Conservation (phyloP, 2,329 filamentous ascomycete species). For the Calonectria henricotiae region DNA sequence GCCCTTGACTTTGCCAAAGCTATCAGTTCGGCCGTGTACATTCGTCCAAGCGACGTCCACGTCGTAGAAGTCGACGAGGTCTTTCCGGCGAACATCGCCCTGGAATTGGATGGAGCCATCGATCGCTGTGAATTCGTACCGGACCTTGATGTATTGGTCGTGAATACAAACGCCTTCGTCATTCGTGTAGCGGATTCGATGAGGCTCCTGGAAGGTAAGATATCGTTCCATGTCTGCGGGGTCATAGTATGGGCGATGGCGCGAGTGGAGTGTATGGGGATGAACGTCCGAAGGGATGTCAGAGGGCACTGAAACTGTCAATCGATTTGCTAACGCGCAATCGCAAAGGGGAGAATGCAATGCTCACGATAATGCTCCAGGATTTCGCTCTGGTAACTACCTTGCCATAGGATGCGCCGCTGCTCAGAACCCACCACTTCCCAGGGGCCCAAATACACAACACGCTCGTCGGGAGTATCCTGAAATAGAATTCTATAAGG, state of each 20-base stretch:
- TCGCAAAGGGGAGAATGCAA: conserved; percentile 13
- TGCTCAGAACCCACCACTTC: conserved; percentile 66
- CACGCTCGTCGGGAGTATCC: conserved; percentile 66
- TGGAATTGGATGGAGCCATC: conserved; percentile 67
- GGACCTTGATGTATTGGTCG: conserved; percentile 66
- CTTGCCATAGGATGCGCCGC: conserved; percentile 69
- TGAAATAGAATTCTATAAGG: conserved; percentile 66
- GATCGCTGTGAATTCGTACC: conserved; percentile 68
- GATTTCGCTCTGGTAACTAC: conserved; percentile 68
- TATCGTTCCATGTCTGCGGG: conserved; percentile 68
- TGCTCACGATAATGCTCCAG: conserved; percentile 68
- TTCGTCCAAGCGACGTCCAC: conserved; percentile 71
- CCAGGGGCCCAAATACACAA: conserved; percentile 70
- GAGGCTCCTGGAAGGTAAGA: conserved; percentile 65
- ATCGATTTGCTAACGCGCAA: conserved; percentile 33
- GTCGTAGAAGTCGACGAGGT: conserved; percentile 68
- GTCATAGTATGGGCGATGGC: conserved; percentile 68
- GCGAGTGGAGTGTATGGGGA: conserved; percentile 67
- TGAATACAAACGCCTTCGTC: conserved; percentile 65
- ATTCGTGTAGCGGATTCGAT: conserved; percentile 66
- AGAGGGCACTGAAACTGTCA: conserved; percentile 61
- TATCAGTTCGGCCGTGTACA: conserved; percentile 65
- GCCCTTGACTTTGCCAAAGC: conserved; percentile 67
- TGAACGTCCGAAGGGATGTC: conserved; percentile 63
- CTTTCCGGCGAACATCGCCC: conserved; percentile 65